Conservation (phyloP, 2,329 filamentous ascomycete species). For the Fusarium pseudonygamai region DNA sequence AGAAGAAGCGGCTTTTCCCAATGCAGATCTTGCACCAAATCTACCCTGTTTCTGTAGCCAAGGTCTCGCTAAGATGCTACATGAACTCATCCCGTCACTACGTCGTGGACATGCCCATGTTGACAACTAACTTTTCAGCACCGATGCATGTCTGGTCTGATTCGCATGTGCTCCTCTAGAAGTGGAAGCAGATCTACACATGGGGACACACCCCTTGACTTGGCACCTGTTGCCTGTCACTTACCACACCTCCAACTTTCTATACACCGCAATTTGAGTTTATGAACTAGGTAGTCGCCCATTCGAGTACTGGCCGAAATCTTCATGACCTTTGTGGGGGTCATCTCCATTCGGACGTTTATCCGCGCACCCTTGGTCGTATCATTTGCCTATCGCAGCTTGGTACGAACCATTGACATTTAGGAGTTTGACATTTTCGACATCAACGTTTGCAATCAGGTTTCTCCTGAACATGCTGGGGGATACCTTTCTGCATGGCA, state of each 20-base stretch:
- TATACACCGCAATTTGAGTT: conserved; percentile 25
- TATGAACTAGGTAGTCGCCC: neutral
- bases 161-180: conserved; percentile 12
- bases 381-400: neutral
- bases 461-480: neutral
- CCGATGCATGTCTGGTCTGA: conserved; percentile 33
- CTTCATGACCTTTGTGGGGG: neutral
- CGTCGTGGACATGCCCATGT: conserved; percentile 12
- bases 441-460: neutral
- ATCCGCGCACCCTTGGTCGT: conserved; percentile 8
- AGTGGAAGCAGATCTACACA: conserved; percentile 32
- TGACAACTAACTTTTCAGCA: conserved; percentile 23
- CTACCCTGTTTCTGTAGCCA: conserved; percentile 5
- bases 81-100: conserved; percentile 19
- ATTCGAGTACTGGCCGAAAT: neutral
- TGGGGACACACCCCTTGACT: conserved; percentile 7
- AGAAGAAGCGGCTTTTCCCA: conserved; percentile 23
- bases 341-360: conserved; percentile 9
- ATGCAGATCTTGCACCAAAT: conserved; percentile 11
- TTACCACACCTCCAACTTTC: neutral
- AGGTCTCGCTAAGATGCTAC: conserved; percentile 21
- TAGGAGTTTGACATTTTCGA: neutral
- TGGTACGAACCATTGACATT: neutral
- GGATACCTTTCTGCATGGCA: neutral
- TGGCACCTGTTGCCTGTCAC: conserved; percentile 4